phyloP scores from a whole-genome alignment of 495 filamentous ascomycete species.

The Jackrogersella minutella region DNA sequence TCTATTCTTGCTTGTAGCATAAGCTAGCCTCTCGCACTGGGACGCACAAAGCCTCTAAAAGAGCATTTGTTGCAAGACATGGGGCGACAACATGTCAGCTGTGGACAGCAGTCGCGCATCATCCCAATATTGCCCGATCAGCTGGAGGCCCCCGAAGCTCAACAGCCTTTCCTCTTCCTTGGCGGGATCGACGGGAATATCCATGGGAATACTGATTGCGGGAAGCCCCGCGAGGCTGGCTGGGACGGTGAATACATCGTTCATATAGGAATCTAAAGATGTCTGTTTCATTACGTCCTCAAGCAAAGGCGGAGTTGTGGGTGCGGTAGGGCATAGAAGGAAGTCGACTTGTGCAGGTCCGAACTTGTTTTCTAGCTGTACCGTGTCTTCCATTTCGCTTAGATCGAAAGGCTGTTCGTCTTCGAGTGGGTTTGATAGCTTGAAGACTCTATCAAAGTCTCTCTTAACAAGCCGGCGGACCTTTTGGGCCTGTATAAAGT shows the following conservation, averaged over 20 bases:
- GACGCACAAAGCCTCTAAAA: not conserved
- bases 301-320: slow-evolving; percentile 75
- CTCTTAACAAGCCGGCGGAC: slow-evolving; percentile 81
- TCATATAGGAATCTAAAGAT: slow-evolving; percentile 70
- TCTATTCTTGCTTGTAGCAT: not conserved
- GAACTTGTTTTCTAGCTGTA: slow-evolving; percentile 53
- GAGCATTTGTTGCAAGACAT: slow-evolving; percentile 20
- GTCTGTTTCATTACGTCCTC: slow-evolving; percentile 55
- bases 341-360: slow-evolving; percentile 74
- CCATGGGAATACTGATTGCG: slow-evolving; percentile 82
- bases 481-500: slow-evolving; percentile 92
- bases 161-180: slow-evolving; percentile 40
- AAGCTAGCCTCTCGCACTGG: not conserved
- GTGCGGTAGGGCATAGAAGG: slow-evolving; percentile 86
- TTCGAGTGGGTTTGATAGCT: slow-evolving; percentile 69
- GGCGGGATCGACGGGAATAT: slow-evolving; percentile 41
- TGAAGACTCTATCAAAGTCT: slow-evolving; percentile 86
- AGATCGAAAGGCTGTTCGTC: slow-evolving; percentile 56
- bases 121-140: slow-evolving; percentile 91
- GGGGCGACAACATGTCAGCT: slow-evolving; percentile 50
- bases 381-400: slow-evolving; percentile 52
- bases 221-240: slow-evolving; percentile 92
- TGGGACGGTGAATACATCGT: slow-evolving; percentile 95
- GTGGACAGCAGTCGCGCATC: slow-evolving; percentile 71
- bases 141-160: slow-evolving; percentile 75